phyloP scores from a whole-genome alignment of 164 flowering plant species.

The Liquidambar formosana region DNA sequence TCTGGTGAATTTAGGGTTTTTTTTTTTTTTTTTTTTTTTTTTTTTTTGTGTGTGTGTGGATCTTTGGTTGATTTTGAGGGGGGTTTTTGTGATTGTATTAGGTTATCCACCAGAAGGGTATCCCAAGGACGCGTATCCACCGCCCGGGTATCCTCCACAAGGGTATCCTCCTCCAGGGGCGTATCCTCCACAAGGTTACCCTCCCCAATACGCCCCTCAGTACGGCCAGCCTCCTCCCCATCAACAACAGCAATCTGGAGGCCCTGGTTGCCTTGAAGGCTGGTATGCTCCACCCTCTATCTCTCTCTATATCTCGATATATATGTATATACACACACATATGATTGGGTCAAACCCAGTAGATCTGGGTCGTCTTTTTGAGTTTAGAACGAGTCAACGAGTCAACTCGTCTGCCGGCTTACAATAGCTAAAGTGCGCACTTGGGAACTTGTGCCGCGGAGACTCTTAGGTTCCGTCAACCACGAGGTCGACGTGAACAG shows the following conservation, averaged over 20 bases:
- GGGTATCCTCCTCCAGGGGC: conserved; percentile 42
- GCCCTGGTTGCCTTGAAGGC: conserved; percentile 53
- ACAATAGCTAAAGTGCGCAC: background rate
- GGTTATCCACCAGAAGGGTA: conserved; percentile 85
- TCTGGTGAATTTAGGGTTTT: background rate
- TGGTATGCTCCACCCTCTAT: conserved; percentile 38
- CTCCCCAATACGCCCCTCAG: conserved; percentile 48
- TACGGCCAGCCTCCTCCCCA: conserved; percentile 51
- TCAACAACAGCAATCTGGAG: conserved; percentile 18
- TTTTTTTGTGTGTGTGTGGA: conserved; percentile 10
- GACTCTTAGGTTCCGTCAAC: too few species aligned
- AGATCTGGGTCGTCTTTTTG: background rate
- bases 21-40: conserved; percentile 4
- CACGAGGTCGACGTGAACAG: too few species aligned
- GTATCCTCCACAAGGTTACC: conserved; percentile 35
- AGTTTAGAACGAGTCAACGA: background rate
- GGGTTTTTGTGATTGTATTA: conserved; percentile 11
- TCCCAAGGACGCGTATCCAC: conserved; percentile 79
- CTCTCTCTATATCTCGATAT: background rate
- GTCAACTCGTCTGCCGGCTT: too few species aligned
- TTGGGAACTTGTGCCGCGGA: too few species aligned
- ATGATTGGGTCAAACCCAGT: too few species aligned
- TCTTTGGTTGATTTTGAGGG: conserved; percentile 5
- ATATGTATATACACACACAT: too few species aligned
- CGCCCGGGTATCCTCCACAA: conserved; percentile 62